A percentile compares a stretch with the other conserved stretches of the same genome.
These are phyloP conservation scores for Gracilaria gracilis DNA, from an alignment of 23 red algal genomes.

Conservation along the genomic window DNA sequence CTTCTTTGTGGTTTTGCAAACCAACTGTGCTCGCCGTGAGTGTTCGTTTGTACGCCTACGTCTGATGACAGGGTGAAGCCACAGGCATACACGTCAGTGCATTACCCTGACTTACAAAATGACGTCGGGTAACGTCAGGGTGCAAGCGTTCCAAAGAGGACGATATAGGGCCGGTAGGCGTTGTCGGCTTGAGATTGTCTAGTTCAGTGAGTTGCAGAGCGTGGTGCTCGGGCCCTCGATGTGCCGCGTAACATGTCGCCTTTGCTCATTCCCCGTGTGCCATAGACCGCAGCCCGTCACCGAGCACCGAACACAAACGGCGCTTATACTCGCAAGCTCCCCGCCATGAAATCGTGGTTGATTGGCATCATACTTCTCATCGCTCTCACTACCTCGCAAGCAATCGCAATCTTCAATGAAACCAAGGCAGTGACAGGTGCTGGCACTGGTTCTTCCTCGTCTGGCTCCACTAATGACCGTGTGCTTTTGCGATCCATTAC, in stretches of 20 bases:
- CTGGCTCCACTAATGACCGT: slow-evolving; percentile 27
- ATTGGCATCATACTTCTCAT: background rate
- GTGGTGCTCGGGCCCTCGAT: background rate
- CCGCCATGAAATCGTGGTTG: slow-evolving; percentile 19
- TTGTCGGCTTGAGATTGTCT: background rate
- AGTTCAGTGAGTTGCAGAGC: too few relatives aligned
- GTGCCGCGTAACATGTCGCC: background rate
- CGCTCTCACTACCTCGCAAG: background rate
- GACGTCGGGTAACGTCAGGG: background rate
- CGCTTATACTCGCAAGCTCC: background rate
- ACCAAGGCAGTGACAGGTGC: slow-evolving; percentile 52
- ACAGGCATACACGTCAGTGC: background rate
- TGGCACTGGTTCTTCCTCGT: slow-evolving; percentile 41
- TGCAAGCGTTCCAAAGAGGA: background rate
- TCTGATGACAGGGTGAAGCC: too few relatives aligned
- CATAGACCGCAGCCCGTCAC: background rate
- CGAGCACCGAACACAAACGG: background rate
- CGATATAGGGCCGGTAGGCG: background rate
- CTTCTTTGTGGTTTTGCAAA: too few relatives aligned
- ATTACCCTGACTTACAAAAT: background rate
- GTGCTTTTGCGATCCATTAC: slow-evolving; percentile 76
- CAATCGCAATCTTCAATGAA: background rate
- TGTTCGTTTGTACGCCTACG: too few relatives aligned
- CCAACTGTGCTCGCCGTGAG: too few relatives aligned
- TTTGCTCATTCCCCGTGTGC: background rate